Evolutionary conservation across 108 stramenopile genomes (phyloP).

Genomic region (Discostella stelligeroides): DNA sequence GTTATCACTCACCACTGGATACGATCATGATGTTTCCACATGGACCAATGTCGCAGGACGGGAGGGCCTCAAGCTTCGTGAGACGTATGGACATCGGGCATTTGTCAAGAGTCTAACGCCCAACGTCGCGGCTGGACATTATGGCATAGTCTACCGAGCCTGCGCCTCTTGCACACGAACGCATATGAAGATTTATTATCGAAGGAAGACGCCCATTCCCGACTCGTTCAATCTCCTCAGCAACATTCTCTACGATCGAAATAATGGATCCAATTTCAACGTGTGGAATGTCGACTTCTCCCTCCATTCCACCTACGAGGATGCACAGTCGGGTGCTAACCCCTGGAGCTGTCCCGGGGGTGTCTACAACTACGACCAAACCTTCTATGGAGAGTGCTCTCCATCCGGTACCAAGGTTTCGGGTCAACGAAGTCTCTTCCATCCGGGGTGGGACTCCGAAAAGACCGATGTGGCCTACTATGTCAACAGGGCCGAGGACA

Average conservation of each 20-base stretch:
- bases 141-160: conserved; percentile 29
- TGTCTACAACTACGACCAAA: conserved; percentile 25
- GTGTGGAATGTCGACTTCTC: conserved; percentile 41
- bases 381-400: conserved; percentile 34
- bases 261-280: conserved; percentile 17
- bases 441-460: background rate
- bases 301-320: conserved; percentile 44
- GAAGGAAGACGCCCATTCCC: conserved; percentile 38
- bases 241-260: conserved; percentile 38
- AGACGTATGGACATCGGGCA: conserved; percentile 21
- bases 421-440: conserved; percentile 21
- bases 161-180: conserved; percentile 34
- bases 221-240: conserved; percentile 24
- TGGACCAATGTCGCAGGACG: conserved; percentile 49
- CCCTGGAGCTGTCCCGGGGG: conserved; percentile 43
- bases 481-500: conserved; percentile 27
- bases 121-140: background rate
- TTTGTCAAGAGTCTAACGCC: conserved; percentile 18
- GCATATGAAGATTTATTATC: conserved; percentile 45
- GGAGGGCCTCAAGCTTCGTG: background rate
- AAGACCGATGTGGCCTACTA: conserved; percentile 29
- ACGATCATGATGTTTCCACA: conserved; percentile 21
- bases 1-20: conserved; percentile 12
- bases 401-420: conserved; percentile 19
- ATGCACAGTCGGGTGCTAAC: conserved; percentile 34